Evolutionary conservation across 805 yeast genomes (phyloP).

Genomic region (Tetrapisispora fleetii): DNA sequence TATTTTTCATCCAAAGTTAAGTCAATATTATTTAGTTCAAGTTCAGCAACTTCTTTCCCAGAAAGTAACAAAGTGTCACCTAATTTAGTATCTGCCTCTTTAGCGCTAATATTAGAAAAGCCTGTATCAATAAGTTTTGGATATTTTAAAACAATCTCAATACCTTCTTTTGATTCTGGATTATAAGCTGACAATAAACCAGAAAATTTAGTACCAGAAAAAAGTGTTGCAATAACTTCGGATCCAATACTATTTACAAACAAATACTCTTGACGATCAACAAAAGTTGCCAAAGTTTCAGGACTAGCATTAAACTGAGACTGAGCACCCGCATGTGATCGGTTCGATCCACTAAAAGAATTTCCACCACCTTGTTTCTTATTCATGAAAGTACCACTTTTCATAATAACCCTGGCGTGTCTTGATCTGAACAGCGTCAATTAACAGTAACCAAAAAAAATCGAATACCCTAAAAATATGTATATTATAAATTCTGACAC

Average conservation of each 20-base stretch:
- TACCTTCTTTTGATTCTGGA: conserved; percentile 34
- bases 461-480: too few relatives aligned
- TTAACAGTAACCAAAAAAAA: not conserved
- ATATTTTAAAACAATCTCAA: conserved; percentile 46
- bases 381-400: not conserved
- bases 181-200: conserved; percentile 50
- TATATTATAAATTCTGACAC: too few relatives aligned
- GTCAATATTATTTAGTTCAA: conserved; percentile 30
- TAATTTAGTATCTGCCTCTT: conserved; percentile 15
- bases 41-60: conserved; percentile 32
- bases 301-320: conserved; percentile 17
- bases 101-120: conserved; percentile 16
- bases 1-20: conserved; percentile 13
- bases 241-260: conserved; percentile 53
- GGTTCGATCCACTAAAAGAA: conserved; percentile 3
- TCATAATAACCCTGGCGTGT: not conserved
- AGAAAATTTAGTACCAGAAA: conserved; percentile 47
- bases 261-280: conserved; percentile 47
- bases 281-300: conserved; percentile 31
- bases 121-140: conserved; percentile 37
- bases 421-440: not conserved
- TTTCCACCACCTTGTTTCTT: conserved; percentile 10
- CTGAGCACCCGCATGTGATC: not conserved
- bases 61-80: conserved; percentile 21
- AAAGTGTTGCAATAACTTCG: conserved; percentile 45